Conservation (phyloP, 495 filamentous ascomycete species). For the Parathielavia hyrcaniae region DNA sequence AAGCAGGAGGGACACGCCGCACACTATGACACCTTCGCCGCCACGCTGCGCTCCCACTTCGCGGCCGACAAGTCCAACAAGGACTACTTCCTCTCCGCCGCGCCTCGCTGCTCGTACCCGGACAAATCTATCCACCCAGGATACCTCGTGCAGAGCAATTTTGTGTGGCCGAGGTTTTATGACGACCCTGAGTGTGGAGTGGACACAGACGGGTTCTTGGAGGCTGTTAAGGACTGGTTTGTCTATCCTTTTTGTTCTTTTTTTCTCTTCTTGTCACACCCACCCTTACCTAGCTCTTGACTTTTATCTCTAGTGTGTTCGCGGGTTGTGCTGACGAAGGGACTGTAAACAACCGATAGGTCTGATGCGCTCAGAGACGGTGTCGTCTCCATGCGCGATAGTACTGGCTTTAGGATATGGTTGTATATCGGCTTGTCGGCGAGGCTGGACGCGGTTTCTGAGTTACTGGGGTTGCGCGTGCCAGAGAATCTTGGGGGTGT, state of each 20-base stretch:
- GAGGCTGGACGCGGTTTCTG: neutral
- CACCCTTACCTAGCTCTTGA: neutral
- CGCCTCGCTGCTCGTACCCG: conserved; percentile 51
- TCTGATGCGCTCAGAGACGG: neutral
- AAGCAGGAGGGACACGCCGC: conserved; percentile 25
- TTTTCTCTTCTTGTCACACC: neutral
- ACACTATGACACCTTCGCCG: conserved; percentile 15
- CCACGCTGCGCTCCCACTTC: conserved; percentile 13
- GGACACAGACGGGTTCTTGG: conserved; percentile 6
- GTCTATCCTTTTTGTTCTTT: neutral
- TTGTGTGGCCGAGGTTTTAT: conserved; percentile 23
- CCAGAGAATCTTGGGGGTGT: neutral
- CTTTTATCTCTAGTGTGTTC: neutral
- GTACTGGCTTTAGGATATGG: neutral
- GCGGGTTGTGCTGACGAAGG: no score
- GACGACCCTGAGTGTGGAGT: conserved; percentile 17
- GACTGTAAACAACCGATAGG: neutral
- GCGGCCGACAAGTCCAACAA: conserved; percentile 9
- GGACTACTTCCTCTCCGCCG: conserved; percentile 49
- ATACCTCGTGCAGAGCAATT: conserved; percentile 22
- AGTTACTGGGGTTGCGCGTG: neutral
- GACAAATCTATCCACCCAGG: conserved; percentile 30
- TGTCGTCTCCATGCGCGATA: neutral
- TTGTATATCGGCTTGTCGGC: neutral
- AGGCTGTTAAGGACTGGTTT: conserved; percentile 14